These are phyloP conservation scores for Hortaea sp. DNA, from an alignment of 2,329 filamentous ascomycete genomes.

Conservation along the genomic window DNA sequence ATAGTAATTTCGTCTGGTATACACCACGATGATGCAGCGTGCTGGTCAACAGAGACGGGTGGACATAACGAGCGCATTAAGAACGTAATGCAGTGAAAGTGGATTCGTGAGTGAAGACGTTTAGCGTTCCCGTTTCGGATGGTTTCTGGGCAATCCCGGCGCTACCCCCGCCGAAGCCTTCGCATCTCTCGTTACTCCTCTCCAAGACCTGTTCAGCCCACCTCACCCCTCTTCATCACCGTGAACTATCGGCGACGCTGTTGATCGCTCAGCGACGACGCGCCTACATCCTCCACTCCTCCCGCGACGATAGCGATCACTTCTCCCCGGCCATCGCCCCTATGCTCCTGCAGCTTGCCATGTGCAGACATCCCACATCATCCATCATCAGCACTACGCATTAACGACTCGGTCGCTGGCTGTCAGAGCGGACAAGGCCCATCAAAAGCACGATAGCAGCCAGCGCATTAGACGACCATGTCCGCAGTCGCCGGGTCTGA, in stretches of 20 bases:
- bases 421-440: conserved; percentile 1
- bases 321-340: neutral
- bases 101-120: no score
- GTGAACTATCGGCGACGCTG: neutral
- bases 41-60: no score
- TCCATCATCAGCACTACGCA: conserved; percentile 6
- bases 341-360: neutral
- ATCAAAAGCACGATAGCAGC: conserved; percentile 1
- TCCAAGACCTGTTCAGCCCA: neutral
- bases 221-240: neutral
- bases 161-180: no score
- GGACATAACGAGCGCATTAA: no score
- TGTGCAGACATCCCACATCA: neutral
- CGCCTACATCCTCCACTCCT: neutral
- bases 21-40: no score
- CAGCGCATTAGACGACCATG: conserved; percentile 5
- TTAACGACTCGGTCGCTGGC: conserved; percentile 18
- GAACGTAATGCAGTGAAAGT: no score
- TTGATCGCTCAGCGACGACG: neutral
- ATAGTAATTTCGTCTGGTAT: no score
- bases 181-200: neutral
- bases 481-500: conserved; percentile 28
- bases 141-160: no score
- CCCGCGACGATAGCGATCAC: neutral
- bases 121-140: no score